phyloP scores from a whole-genome alignment of 1,284 basidiomycete genomes.

The Pseudozyma sp. region DNA sequence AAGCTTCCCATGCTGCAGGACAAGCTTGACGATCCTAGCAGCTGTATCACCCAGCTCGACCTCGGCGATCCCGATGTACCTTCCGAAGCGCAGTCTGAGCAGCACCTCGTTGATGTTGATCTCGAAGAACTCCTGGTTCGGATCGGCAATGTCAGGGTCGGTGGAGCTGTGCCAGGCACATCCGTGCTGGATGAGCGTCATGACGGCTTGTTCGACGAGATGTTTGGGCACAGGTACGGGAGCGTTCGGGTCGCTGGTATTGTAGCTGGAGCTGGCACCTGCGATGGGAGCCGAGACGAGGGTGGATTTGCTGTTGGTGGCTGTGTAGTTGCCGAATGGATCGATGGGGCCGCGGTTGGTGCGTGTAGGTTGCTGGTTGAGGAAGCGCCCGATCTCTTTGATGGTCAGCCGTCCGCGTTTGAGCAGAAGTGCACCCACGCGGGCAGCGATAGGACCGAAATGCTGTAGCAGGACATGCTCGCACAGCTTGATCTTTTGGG shows the following conservation, averaged over 20 bases:
- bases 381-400: slow-evolving; percentile 68
- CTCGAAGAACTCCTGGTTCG: slow-evolving; percentile 68
- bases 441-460: slow-evolving; percentile 80
- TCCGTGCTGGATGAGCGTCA: slow-evolving; percentile 91
- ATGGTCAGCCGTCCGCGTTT: slow-evolving; percentile 84
- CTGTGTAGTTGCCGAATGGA: slow-evolving; percentile 26
- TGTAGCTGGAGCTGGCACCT: slow-evolving; percentile 42
- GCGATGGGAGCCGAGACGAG: slow-evolving; percentile 34
- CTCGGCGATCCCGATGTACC: slow-evolving; percentile 82
- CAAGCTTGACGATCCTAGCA: slow-evolving; percentile 68
- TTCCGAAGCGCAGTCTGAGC: slow-evolving; percentile 66
- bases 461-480: slow-evolving; percentile 80
- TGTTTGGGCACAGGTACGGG: slow-evolving; percentile 74
- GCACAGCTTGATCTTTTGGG: slow-evolving; percentile 73
- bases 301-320: slow-evolving; percentile 27
- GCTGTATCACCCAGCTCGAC: slow-evolving; percentile 76
- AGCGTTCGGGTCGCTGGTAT: slow-evolving; percentile 73
- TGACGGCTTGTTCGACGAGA: slow-evolving; percentile 78
- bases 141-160: slow-evolving; percentile 38
- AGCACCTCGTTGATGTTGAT: slow-evolving; percentile 69
- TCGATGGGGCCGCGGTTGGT: slow-evolving; percentile 40
- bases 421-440: slow-evolving; percentile 83
- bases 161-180: slow-evolving; percentile 68
- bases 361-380: slow-evolving; percentile 48
- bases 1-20: slow-evolving; percentile 88